Evolutionary conservation across 768 basidiomycete genomes (phyloP).

Genomic region (Dictyophora rubrovolvata): DNA sequence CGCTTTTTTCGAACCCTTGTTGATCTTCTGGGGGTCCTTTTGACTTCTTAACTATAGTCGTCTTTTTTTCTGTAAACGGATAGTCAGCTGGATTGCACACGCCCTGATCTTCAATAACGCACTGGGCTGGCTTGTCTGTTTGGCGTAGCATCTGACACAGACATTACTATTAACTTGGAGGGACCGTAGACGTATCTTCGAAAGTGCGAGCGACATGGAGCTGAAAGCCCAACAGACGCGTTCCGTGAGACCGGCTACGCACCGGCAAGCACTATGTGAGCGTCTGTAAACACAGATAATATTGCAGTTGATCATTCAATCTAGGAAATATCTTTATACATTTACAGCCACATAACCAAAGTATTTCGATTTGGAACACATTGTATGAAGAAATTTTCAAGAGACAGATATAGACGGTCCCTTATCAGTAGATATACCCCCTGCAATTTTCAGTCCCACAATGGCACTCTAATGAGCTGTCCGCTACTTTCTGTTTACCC

Average conservation of each 20-base stretch:
- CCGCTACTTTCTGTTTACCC: not conserved
- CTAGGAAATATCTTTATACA: too few species aligned
- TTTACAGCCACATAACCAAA: too few species aligned
- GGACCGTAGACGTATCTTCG: not conserved
- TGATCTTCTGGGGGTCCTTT: not conserved
- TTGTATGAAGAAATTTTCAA: too few species aligned
- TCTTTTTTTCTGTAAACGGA: not conserved
- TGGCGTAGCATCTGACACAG: not conserved
- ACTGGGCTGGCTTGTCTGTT: not conserved
- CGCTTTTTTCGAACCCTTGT: not conserved
- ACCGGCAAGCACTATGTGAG: not conserved
- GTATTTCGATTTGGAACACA: too few species aligned
- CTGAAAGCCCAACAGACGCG: constrained; percentile 5
- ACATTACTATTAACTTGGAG: not conserved
- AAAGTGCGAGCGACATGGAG: not conserved
- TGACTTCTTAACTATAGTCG: not conserved
- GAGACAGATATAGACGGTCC: too few species aligned
- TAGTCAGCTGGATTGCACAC: not conserved
- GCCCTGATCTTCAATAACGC: not conserved
- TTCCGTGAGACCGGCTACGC: constrained; percentile 9
- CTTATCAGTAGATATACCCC: constrained; percentile 10
- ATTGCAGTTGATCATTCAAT: too few species aligned
- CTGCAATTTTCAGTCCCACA: constrained; percentile 3
- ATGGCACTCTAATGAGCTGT: constrained; percentile 1
- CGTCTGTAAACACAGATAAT: too few species aligned